Conservation (phyloP, 1,284 basidiomycete species). For the Anthracocystis panici-leucophaei region DNA sequence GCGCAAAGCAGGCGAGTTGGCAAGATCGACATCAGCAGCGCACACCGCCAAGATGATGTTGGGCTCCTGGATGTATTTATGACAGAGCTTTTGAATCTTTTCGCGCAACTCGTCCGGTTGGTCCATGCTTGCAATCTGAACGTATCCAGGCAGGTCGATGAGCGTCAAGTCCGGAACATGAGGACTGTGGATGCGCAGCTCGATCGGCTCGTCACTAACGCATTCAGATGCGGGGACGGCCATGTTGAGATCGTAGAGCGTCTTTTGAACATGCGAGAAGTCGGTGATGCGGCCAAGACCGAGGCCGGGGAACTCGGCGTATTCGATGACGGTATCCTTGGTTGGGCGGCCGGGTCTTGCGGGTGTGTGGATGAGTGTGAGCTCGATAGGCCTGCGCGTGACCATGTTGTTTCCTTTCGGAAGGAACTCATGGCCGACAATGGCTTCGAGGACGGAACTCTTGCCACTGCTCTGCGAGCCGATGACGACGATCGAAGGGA, state of each 20-base stretch:
- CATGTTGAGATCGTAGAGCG: slow-evolving; percentile 93
- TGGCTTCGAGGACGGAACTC: slow-evolving; percentile 94
- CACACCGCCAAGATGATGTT: slow-evolving; percentile 98
- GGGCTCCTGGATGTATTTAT: slow-evolving; percentile 95
- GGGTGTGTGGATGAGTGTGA: slow-evolving; percentile 90
- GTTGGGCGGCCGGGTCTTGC: slow-evolving; percentile 58
- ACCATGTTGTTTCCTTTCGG: slow-evolving; percentile 99
- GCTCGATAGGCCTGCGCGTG: slow-evolving; percentile 94
- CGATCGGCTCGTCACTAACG: slow-evolving; percentile 94
- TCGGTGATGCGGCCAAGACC: slow-evolving; percentile 88
- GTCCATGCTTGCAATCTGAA: slow-evolving; percentile 93
- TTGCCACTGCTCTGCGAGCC: slow-evolving; percentile 98
- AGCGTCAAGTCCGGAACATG: slow-evolving; percentile 95
- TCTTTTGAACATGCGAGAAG: slow-evolving; percentile 89
- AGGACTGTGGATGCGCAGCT: slow-evolving; percentile 94
- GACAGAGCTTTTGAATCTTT: slow-evolving; percentile 88
- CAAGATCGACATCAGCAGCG: slow-evolving; percentile 96
- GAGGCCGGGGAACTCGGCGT: slow-evolving; percentile 92
- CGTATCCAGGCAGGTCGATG: slow-evolving; percentile 96
- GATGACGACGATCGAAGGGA: slow-evolving; percentile 97
- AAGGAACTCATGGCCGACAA: slow-evolving; percentile 97
- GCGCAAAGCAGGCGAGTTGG: slow-evolving; percentile 94
- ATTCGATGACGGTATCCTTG: slow-evolving; percentile 77
- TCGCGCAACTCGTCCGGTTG: slow-evolving; percentile 95
- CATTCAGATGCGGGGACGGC: slow-evolving; percentile 88